Percentiles rank a stretch among this genome's conserved stretches.
Conservation (phyloP, 305 asterid genomes). For the Fraxinus albicans region DNA sequence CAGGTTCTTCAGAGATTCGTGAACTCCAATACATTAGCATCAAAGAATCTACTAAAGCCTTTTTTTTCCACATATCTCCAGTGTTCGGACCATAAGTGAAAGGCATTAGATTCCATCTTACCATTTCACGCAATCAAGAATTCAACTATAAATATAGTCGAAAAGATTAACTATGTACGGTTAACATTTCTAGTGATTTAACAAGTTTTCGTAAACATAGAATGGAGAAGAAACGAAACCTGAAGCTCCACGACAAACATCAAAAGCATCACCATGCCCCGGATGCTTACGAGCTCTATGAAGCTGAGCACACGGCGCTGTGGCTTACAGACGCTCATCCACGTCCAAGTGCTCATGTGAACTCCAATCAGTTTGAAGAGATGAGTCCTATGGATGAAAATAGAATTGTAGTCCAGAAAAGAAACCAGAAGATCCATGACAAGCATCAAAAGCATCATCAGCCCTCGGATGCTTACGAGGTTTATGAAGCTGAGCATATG, state of each 20-base stretch:
- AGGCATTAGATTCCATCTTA: constrained; percentile 19
- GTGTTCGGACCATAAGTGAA: not conserved
- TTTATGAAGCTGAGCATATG: constrained; percentile 34
- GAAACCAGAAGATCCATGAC: not conserved
- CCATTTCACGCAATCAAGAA: not conserved
- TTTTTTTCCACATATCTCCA: not conserved
- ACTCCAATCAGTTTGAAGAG: not conserved
- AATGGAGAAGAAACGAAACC: constrained; percentile 11
- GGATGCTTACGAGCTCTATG: constrained; percentile 31
- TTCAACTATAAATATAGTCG: not conserved
- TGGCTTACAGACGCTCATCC: not conserved
- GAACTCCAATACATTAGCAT: not conserved
- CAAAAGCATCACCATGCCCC: constrained; percentile 12
- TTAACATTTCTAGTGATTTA: not conserved
- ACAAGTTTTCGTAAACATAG: not conserved
- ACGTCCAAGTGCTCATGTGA: not conserved
- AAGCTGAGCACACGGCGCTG: constrained; percentile 25
- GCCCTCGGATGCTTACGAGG: constrained; percentile 26
- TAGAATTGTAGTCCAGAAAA: not conserved
- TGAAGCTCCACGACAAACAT: constrained; percentile 8
- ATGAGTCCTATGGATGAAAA: not conserved
- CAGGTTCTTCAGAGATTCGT: not conserved
- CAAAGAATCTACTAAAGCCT: not conserved
- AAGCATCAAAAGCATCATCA: constrained; percentile 5
- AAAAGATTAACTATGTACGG: not conserved